These are phyloP conservation scores for Zygnema circumcarinatum DNA, from an alignment of 139 green algal species.

Conservation along the genomic window DNA sequence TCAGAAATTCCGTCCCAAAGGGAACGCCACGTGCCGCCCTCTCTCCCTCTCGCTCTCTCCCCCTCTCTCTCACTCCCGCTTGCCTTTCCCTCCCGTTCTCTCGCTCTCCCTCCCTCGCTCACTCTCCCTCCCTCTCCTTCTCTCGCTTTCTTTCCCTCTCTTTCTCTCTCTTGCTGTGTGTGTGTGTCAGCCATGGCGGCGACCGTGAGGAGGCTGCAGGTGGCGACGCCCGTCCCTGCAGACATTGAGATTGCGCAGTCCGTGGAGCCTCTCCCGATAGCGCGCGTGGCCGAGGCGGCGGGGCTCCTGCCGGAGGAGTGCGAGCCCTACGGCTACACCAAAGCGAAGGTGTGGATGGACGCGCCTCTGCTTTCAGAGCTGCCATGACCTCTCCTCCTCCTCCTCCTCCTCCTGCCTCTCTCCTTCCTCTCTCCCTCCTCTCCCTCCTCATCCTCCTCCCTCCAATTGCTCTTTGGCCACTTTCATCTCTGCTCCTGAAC, in stretches of 20 bases:
- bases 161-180: constrained; percentile 6
- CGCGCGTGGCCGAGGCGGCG: constrained; percentile 76
- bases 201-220: no score
- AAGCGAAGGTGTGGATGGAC: constrained; percentile 84
- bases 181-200: no score
- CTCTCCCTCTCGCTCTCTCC: background rate
- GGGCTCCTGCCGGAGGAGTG: constrained; percentile 79
- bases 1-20: no score
- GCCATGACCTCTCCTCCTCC: background rate
- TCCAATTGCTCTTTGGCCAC: no score
- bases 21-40: background rate
- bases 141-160: constrained; percentile 4
- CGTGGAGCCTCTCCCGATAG: constrained; percentile 75
- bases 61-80: background rate
- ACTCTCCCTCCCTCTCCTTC: background rate
- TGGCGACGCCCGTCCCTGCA: constrained; percentile 74
- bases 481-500: no score
- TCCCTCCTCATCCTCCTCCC: no score
- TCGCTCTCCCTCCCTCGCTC: background rate
- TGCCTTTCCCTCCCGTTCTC: background rate
- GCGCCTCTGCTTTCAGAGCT: background rate
- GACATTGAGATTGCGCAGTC: constrained; percentile 94
- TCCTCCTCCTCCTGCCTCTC: no score
- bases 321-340: constrained; percentile 82
- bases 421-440: no score